Conservation (phyloP, 116 monocot species). For the Phalaenopsis hybrid region DNA sequence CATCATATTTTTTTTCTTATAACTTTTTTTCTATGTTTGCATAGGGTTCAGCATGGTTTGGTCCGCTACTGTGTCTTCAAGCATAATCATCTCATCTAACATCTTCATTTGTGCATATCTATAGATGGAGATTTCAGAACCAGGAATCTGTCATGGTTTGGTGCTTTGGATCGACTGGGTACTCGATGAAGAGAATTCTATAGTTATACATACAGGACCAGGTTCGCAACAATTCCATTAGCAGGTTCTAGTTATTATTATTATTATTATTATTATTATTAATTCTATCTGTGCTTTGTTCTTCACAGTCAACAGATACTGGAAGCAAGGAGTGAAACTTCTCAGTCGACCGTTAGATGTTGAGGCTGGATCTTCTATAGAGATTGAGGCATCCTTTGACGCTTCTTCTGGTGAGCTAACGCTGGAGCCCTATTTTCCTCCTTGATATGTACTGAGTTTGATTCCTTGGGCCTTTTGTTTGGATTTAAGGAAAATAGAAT, state of each 20-base stretch:
- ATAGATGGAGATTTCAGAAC: conserved; percentile 55
- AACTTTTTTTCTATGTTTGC: too few relatives aligned
- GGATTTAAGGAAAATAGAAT: not conserved
- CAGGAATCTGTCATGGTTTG: conserved; percentile 89
- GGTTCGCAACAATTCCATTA: conserved; percentile 24
- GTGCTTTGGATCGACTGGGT: conserved; percentile 98
- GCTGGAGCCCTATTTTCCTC: conserved; percentile 22
- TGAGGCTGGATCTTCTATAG: conserved; percentile 24
- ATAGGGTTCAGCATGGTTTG: too few relatives aligned
- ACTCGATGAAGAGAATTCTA: conserved; percentile 48
- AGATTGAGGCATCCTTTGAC: conserved; percentile 69
- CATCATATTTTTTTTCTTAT: too few relatives aligned
- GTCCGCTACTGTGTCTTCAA: too few relatives aligned
- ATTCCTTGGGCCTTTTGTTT: not conserved
- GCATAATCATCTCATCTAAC: not conserved
- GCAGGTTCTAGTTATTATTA: not conserved
- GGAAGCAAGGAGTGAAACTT: conserved; percentile 99
- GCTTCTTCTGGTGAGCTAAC: conserved; percentile 53
- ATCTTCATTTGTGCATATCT: not conserved
- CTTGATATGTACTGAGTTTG: not conserved
- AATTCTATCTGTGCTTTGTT: not conserved
- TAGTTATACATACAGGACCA: conserved; percentile 72
- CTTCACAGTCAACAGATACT: conserved; percentile 63
- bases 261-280: not conserved
- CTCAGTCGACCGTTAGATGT: conserved; percentile 52